Percentiles rank a stretch among this genome's conserved stretches.
These are phyloP conservation scores for Xylaria telfairii DNA, from an alignment of 495 filamentous ascomycete species.

Conservation along the genomic window DNA sequence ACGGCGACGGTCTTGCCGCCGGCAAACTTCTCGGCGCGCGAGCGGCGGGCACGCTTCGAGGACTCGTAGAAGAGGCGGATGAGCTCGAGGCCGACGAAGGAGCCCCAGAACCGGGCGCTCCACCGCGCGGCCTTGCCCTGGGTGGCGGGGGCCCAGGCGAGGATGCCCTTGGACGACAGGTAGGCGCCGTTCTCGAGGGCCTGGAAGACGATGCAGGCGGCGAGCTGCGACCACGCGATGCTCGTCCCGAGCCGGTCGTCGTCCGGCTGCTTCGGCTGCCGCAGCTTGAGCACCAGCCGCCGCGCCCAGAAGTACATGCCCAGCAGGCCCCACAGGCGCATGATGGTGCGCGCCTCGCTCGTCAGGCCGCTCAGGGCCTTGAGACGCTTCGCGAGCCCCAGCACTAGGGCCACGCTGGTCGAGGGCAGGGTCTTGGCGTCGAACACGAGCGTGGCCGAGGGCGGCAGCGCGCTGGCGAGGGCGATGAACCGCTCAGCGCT, in stretches of 20 bases:
- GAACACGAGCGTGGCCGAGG: constrained; percentile 45
- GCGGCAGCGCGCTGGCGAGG: constrained; percentile 46
- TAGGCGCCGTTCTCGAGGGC: constrained; percentile 84
- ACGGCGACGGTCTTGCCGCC: constrained; percentile 42
- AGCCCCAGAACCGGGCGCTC: constrained; percentile 81
- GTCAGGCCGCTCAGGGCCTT: constrained; percentile 60
- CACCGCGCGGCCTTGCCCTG: constrained; percentile 68
- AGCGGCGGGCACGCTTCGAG: constrained; percentile 30
- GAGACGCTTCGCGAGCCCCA: constrained; percentile 49
- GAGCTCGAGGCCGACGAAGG: constrained; percentile 78
- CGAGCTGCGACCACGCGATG: constrained; percentile 72
- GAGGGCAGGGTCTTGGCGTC: constrained; percentile 40
- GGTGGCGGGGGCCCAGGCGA: constrained; percentile 61
- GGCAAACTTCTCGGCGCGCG: constrained; percentile 41
- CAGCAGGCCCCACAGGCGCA: constrained; percentile 80
- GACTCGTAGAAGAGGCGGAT: constrained; percentile 63
- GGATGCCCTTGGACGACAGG: constrained; percentile 70
- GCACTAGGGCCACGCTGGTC: constrained; percentile 49
- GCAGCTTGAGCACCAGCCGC: constrained; percentile 49
- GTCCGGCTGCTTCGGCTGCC: constrained; percentile 21
- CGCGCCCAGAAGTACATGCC: constrained; percentile 78
- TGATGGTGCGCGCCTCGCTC: constrained; percentile 70
- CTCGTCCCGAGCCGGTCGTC: constrained; percentile 48
- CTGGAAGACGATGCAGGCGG: constrained; percentile 72
- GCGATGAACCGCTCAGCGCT: constrained; percentile 48